Evolutionary conservation across 306 rosid species (phyloP), one percentile per base, ranked within the genome.

Genomic region (Ormosia emarginata): DNA sequence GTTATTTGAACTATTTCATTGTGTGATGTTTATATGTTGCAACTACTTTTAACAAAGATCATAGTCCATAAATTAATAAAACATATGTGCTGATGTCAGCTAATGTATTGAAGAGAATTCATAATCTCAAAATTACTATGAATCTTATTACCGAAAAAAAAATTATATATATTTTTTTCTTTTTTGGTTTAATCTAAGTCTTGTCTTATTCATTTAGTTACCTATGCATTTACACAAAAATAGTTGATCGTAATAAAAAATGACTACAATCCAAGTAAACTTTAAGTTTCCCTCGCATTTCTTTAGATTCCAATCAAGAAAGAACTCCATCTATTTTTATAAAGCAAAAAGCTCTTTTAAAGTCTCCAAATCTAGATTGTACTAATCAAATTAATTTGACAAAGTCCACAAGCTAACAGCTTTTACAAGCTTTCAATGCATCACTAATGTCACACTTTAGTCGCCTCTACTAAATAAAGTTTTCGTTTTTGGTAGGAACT

Each of bases 341-440:
- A 59, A 59, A 12, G 2, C 41, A 33, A 3, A 57, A 24, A 3
- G 29, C 29, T 15, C 7, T 53, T 29, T 9, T 8, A 57, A 24
- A 57, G 36, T 18, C 36, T 24, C 14, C 36, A 57, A 57, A 57
- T 24, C 13, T 13, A 8, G 37, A 74, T 5, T 7, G 68, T 41
- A 74, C 41, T 18, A 13, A 15, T 49, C 18, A 46, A 61, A 77
- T 63, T 77, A 64, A 39, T 78, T 78, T 65, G 73, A 49, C 29
- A 44, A 75, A 59, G 58, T n/a, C 46, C 36, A 37, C 8, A 76
- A 30, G 64, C 63, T 76, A 14, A 44, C 67, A 44, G 12, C 34
- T 24, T 61, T 75, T 30, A n/a, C 73, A 47, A 63, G 52, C 81
- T 77, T 63, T 77, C 63, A 64, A 77, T 64, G 81, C 52, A 17